Percentiles rank a stretch among this genome's conserved stretches.
Conservation (phyloP, 129 eudicot species). For the Chrysanthemum lavandulifolium region DNA sequence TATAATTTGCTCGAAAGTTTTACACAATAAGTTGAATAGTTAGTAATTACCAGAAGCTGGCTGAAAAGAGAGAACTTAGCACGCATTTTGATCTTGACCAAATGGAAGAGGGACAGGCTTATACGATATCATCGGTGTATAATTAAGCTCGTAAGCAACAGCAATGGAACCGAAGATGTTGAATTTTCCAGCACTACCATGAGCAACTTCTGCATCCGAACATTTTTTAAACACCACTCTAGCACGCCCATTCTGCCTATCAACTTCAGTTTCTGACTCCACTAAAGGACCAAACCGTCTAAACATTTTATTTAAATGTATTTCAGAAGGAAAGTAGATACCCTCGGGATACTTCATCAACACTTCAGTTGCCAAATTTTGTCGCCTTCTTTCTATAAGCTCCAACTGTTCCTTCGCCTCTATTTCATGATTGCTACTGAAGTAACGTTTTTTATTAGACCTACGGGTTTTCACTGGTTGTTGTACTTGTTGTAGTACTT, state of each 20-base stretch:
- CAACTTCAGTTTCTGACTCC: slow-evolving; percentile 90
- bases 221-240: slow-evolving; percentile 79
- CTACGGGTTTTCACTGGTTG: too few species aligned
- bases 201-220: slow-evolving; percentile 95
- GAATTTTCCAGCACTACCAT: slow-evolving; percentile 66
- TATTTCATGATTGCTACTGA: slow-evolving; percentile 36
- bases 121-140: slow-evolving; percentile 57
- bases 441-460: slow-evolving; percentile 51
- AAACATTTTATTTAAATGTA: slow-evolving; percentile 61
- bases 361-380: slow-evolving; percentile 67
- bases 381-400: slow-evolving; percentile 38
- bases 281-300: slow-evolving; percentile 74
- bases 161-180: slow-evolving; percentile 67
- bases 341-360: slow-evolving; percentile 55
- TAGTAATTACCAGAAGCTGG: slow-evolving; percentile 36
- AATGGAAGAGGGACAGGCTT: slow-evolving; percentile 49
- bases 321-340: slow-evolving; percentile 59
- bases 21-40: not conserved
- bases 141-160: slow-evolving; percentile 74
- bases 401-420: slow-evolving; percentile 44
- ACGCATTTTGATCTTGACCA: slow-evolving; percentile 33
- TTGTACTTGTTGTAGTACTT: too few species aligned
- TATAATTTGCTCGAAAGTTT: not conserved
- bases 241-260: slow-evolving; percentile 60
- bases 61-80: slow-evolving; percentile 23